Base-by-base conservation (phyloP, 2,329 filamentous ascomycete species). In the Knoxdaviesia proteae region DNA sequence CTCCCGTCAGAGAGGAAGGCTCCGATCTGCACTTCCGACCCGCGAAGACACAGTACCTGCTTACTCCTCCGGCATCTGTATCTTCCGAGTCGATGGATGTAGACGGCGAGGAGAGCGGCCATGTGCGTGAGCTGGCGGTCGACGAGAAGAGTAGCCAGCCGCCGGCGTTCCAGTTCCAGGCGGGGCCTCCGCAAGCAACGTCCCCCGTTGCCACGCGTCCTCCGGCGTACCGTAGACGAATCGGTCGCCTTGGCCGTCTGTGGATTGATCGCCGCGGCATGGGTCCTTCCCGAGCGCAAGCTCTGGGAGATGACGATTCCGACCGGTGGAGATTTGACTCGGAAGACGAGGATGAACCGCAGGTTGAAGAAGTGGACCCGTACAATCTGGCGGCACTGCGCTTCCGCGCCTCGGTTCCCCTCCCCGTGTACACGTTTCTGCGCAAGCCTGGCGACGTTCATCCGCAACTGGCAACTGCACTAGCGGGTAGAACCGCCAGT, bases 311-410 rank as follows among this genome's bases (percentile, higher is more conserved):
- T 30, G 56, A 65, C 41, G 60, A 68, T 44, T 62, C 60, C 31
- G 82, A 88, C 54, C 72, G 77, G 47, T 94, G 81, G 71, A 92
- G 86, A 60, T 93, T 84, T 61, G 84, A 92, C 53, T 77, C 79
- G 31, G 83, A 93, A 51, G 83, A 86, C 47, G 84, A 88, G 49
- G 84, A 92, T 39, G 80, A 87, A 42, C 73, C 77, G 44, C 68
- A 78, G 30, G 66, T 77, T 46, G 86, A 86, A 62, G 71, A 78
- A 44, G 69, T 87, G 45, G 84, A 94, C 54, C 81, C 79, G 35
- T 77, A 69, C 50, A 71, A 73, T 50, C 69, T 67, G 10, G 61
- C 63, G 29, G 68, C 71, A 29, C 58, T 79, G 50, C 72, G 68
- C 50, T 79, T 76, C 50, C 63, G 74, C 36, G 68, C 72, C n/a